These are phyloP conservation scores for Saitozyma podzolica DNA, from an alignment of 768 basidiomycete genomes.

Conservation along the genomic window DNA sequence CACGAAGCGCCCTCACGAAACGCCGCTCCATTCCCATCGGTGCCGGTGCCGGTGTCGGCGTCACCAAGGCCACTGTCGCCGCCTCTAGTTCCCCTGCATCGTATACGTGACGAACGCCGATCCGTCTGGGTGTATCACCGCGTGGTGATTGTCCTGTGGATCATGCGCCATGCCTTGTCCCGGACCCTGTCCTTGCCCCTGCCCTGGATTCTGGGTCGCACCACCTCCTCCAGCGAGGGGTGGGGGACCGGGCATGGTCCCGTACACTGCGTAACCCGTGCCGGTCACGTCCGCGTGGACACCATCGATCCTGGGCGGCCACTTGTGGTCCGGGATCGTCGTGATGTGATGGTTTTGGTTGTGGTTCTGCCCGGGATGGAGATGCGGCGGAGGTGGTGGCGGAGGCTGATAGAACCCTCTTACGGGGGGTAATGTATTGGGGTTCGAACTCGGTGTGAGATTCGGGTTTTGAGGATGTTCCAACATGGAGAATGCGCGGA, in stretches of 20 bases:
- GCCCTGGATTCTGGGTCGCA: too few relatives aligned
- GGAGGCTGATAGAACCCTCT: not conserved
- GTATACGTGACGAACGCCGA: too few relatives aligned
- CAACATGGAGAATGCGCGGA: not conserved
- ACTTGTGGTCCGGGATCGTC: conserved; percentile 1
- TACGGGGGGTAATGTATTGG: not conserved
- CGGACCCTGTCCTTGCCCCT: too few relatives aligned
- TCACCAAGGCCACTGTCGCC: too few relatives aligned
- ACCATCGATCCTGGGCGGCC: not conserved
- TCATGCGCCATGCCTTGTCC: too few relatives aligned
- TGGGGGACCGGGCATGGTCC: conserved; percentile 5
- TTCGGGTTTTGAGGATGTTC: not conserved
- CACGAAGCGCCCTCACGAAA: too few relatives aligned
- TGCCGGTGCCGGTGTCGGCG: too few relatives aligned
- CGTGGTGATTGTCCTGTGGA: too few relatives aligned
- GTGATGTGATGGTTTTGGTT: not conserved
- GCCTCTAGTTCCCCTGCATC: too few relatives aligned
- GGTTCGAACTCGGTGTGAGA: not conserved
- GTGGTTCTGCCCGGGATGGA: not conserved
- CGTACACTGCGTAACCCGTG: conserved; percentile 9
- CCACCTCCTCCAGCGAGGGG: not conserved
- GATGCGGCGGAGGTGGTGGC: not conserved
- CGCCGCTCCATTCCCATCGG: too few relatives aligned
- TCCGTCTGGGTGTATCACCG: too few relatives aligned
- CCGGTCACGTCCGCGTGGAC: not conserved